phyloP scores from a whole-genome alignment of 2,329 filamentous ascomycete species.

The Chaetomiaceae sp. region DNA sequence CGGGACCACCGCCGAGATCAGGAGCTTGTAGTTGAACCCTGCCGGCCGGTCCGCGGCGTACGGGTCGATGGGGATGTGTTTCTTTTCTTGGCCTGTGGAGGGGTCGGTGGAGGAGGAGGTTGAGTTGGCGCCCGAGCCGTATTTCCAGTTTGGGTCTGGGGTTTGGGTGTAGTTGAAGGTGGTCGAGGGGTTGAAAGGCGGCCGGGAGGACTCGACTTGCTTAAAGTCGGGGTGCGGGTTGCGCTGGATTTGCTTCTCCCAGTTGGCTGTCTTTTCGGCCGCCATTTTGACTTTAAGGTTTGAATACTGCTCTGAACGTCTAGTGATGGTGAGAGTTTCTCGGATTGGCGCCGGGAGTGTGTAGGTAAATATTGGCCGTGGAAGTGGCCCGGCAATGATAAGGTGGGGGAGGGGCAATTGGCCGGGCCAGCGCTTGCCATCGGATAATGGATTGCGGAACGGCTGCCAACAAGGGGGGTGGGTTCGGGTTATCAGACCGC shows the following conservation, averaged over 20 bases:
- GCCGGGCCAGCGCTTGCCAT: slow-evolving; percentile 20
- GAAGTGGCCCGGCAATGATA: background rate
- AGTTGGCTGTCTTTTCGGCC: slow-evolving; percentile 22
- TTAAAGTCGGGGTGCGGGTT: slow-evolving; percentile 75
- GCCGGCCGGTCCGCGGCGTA: slow-evolving; percentile 64
- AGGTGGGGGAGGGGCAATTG: slow-evolving; percentile 18
- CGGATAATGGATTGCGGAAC: slow-evolving; percentile 26
- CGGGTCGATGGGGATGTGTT: slow-evolving; percentile 76
- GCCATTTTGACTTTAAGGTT: slow-evolving; percentile 20
- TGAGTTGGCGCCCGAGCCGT: slow-evolving; percentile 61
- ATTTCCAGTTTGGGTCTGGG: slow-evolving; percentile 59
- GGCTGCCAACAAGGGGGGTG: background rate
- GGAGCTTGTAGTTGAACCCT: slow-evolving; percentile 81
- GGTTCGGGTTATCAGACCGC: background rate
- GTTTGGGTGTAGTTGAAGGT: slow-evolving; percentile 59
- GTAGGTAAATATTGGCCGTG: slow-evolving; percentile 12
- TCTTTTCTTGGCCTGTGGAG: slow-evolving; percentile 34
- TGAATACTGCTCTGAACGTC: background rate
- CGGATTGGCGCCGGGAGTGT: background rate
- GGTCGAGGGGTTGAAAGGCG: slow-evolving; percentile 50
- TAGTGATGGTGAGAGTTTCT: background rate
- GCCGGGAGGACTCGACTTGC: slow-evolving; percentile 60
- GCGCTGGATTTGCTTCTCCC: slow-evolving; percentile 44
- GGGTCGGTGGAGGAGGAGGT: slow-evolving; percentile 21
- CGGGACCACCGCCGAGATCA: slow-evolving; percentile 79